These are phyloP conservation scores for Thalassiosira mediterranea DNA, from an alignment of 352 stramenopile species.

Conservation along the genomic window DNA sequence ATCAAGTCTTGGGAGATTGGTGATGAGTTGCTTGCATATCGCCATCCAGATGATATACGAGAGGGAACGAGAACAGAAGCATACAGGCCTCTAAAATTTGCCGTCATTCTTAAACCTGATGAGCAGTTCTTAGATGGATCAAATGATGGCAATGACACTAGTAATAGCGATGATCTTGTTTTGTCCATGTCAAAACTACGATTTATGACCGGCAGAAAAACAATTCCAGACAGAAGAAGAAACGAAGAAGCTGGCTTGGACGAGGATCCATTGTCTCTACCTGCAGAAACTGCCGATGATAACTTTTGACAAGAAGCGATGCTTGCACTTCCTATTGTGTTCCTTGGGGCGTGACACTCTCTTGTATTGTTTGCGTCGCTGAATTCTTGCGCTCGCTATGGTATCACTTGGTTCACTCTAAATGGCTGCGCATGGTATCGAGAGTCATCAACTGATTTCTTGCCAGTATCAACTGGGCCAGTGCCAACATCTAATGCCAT, in stretches of 20 bases:
- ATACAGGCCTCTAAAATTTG: slow-evolving; percentile 78
- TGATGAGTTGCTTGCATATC: slow-evolving; percentile 63
- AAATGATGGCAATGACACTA: not conserved
- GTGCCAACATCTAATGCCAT: no score
- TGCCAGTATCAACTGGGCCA: no score
- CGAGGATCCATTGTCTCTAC: not conserved
- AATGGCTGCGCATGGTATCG: no score
- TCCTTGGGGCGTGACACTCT: no score
- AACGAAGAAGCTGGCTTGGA: not conserved
- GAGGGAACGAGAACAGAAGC: slow-evolving; percentile 62
- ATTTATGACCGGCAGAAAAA: slow-evolving; percentile 23
- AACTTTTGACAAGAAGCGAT: not conserved
- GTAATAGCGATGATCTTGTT: slow-evolving; percentile 23
- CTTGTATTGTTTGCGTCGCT: no score
- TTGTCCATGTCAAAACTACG: slow-evolving; percentile 22
- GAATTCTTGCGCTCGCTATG: no score
- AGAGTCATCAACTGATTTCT: no score
- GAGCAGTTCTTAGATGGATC: no score
- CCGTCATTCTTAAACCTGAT: slow-evolving; percentile 32
- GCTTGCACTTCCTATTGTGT: not conserved
- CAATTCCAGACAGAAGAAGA: not conserved
- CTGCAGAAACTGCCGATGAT: not conserved
- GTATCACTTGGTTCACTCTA: no score
- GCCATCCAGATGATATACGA: slow-evolving; percentile 32
- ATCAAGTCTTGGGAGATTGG: slow-evolving; percentile 72